These are phyloP conservation scores for Tulasnella calospora DNA, from an alignment of 768 basidiomycete species.

Conservation along the genomic window DNA sequence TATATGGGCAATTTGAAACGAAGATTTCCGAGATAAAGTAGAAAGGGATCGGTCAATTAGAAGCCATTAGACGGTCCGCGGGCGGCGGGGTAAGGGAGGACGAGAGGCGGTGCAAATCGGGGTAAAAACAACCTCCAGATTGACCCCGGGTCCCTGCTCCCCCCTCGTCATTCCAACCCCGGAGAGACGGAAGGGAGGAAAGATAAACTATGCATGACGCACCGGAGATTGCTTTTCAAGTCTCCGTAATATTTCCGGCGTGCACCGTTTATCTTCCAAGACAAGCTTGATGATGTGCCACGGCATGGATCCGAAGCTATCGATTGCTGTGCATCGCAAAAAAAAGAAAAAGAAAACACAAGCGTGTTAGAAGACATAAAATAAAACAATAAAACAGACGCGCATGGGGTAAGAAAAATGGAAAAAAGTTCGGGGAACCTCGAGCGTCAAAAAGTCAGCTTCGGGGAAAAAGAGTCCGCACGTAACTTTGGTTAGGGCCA, in stretches of 20 bases:
- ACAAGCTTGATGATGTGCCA: conserved; percentile 67
- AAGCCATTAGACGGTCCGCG: neutral
- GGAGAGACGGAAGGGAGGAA: conserved; percentile 6
- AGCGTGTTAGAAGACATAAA: neutral
- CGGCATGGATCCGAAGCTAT: conserved; percentile 53
- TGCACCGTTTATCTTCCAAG: conserved; percentile 55
- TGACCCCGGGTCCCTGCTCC: neutral
- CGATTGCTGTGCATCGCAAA: conserved; percentile 46
- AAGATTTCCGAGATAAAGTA: conserved; percentile 10
- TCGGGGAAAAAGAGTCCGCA: conserved; percentile 1
- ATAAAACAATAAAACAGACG: neutral
- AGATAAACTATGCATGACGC: conserved; percentile 33
- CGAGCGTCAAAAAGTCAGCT: neutral
- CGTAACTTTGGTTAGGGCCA: neutral
- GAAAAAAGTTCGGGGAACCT: conserved; percentile 5
- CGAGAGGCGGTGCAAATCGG: neutral
- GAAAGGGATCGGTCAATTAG: conserved; percentile 7
- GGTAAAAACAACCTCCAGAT: neutral
- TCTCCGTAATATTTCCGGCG: conserved; percentile 60
- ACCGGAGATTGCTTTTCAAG: conserved; percentile 70
- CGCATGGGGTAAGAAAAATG: neutral
- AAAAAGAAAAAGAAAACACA: neutral
- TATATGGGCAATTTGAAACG: neutral
- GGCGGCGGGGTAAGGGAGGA: neutral
- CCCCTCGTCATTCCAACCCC: neutral